Evolutionary conservation across 257 asterid genomes (phyloP).

Genomic region (Osmanthus fragrans): DNA sequence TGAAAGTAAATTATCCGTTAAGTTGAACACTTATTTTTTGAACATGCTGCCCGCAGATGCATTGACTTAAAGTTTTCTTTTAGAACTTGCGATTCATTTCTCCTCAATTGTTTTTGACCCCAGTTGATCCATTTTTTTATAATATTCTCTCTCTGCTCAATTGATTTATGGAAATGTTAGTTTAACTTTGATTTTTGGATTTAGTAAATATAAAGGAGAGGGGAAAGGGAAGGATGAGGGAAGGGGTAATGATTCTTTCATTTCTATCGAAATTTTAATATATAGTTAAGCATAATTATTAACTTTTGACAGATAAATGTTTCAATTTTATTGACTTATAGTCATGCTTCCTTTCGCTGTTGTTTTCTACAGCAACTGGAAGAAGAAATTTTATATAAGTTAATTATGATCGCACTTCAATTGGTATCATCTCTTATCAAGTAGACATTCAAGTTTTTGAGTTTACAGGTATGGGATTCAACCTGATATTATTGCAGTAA

Average conservation of each 20-base stretch:
- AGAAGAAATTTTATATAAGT: conserved; percentile 8
- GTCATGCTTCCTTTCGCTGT: not conserved
- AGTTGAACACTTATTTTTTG: not conserved
- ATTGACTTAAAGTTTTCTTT: not conserved
- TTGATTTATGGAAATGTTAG: not conserved
- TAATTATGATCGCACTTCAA: not conserved
- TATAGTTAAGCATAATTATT: not conserved
- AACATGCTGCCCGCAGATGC: too few relatives aligned
- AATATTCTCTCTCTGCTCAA: not conserved
- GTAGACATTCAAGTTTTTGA: conserved; percentile 31
- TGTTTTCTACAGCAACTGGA: not conserved
- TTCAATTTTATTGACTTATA: too few relatives aligned
- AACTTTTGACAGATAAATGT: not conserved
- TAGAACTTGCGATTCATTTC: not conserved
- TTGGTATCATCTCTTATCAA: conserved; percentile 17
- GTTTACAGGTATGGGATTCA: conserved; percentile 70
- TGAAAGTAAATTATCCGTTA: not conserved
- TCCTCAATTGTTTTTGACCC: not conserved
- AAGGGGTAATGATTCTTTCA: not conserved
- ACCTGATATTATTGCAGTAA: conserved; percentile 59
- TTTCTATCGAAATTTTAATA: not conserved
- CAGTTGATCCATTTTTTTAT: not conserved
- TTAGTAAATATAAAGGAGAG: too few relatives aligned
- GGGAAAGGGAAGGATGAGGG: not conserved
- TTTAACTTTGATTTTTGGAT: too few relatives aligned